Evolutionary conservation across 2,329 filamentous ascomycete species (phyloP).

Genomic region (Penicillium sp.): DNA sequence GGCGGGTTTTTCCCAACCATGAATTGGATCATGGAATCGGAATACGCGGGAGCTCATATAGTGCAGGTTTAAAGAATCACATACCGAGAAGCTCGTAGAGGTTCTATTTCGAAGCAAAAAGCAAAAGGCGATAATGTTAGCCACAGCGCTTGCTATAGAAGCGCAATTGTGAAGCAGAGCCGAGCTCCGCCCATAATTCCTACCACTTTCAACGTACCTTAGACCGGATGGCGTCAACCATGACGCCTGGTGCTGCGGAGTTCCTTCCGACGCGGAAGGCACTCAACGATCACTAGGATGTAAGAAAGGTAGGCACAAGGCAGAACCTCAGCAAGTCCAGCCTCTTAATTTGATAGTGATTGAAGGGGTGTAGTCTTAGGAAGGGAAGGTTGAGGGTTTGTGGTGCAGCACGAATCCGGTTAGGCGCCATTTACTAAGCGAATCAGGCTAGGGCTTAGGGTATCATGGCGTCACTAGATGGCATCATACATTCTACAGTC

Average conservation of each 20-base stretch:
- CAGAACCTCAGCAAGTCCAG: slow-evolving; percentile 35
- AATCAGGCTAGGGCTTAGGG: slow-evolving; percentile 44
- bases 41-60: neutral
- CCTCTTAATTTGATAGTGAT: slow-evolving; percentile 29
- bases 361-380: slow-evolving; percentile 24
- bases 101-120: slow-evolving; percentile 63
- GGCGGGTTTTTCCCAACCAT: neutral
- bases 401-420: slow-evolving; percentile 36
- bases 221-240: slow-evolving; percentile 52
- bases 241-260: slow-evolving; percentile 49
- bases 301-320: slow-evolving; percentile 31
- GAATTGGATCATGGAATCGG: neutral
- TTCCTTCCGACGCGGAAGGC: slow-evolving; percentile 52
- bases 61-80: slow-evolving; percentile 16
- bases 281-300: slow-evolving; percentile 47
- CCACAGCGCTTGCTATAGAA: slow-evolving; percentile 14
- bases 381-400: slow-evolving; percentile 34
- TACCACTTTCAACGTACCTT: slow-evolving; percentile 44
- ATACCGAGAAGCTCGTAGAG: slow-evolving; percentile 97
- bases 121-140: slow-evolving; percentile 19
- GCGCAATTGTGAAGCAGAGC: slow-evolving; percentile 8
- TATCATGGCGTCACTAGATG: slow-evolving; percentile 37
- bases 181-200: slow-evolving; percentile 1
- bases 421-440: slow-evolving; percentile 41
- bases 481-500: slow-evolving; percentile 10